Evolutionary conservation across 768 basidiomycete genomes (phyloP), one percentile per base, ranked within the genome.

Genomic region (Lactifluus volemus): DNA sequence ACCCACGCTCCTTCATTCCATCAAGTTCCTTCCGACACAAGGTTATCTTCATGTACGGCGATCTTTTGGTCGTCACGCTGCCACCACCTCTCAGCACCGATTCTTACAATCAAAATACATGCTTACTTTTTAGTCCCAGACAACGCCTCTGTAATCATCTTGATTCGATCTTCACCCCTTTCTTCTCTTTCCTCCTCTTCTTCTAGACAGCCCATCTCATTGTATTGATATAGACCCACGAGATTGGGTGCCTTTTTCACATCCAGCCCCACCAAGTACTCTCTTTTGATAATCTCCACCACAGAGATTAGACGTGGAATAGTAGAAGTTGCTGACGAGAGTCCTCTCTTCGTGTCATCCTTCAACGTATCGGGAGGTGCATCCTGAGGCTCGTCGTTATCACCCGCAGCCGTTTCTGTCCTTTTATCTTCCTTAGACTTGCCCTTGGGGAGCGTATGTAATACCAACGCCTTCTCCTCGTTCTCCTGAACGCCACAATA

Each of bases 231-330:
- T 38, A 92, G 71, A 3, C 89, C 89, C 4, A 71, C 70, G 30
- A 73, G 57, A 2, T 55, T 52, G 5, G 67, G 67, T 4, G 53
- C 19, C 12, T 30, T 38, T 49, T 45, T 65, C 75, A 68, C 48
- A 75, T 74, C 78, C 6, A 86, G 73, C 15, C 69, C 69, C 58
- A 83, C 83, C 56, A 89, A 63, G 68, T 84, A 92, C 68, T 92
- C 88, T 30, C 92, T 81, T 68, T 93, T 93, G 67, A 92, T 81
- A 58, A 93, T 89, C 71, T 95, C 92, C 0, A 84, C 84, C 4
- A 91, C 86, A 0, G 85, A 83, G 41, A 94, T 76, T 8, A 95
- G 77, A 0, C 86, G 81, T 0, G 89, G 83, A 5, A 83, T 78
- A 8, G 74, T 69, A 0, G 73, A 65, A 39, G 75, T 72, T 0